Conservation (phyloP, 2,329 filamentous ascomycete genomes). For the Alternaria alternata region DNA sequence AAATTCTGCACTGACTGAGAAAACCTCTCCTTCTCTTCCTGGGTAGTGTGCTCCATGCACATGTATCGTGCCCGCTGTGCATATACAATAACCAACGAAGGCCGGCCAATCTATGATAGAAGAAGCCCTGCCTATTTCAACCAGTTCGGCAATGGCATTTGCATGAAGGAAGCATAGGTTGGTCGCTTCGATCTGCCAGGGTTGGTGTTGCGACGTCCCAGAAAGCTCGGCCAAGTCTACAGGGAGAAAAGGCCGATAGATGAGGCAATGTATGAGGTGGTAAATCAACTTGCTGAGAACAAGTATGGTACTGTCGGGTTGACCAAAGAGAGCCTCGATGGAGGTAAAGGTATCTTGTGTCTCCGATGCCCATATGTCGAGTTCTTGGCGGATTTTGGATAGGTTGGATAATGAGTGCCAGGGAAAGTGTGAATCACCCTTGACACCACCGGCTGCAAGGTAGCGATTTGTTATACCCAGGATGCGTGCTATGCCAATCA, state of each 20-base stretch:
- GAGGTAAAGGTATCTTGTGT: constrained; percentile 82
- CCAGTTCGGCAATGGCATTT: constrained; percentile 84
- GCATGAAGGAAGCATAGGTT: constrained; percentile 87
- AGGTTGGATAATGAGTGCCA: constrained; percentile 88
- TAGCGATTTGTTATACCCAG: constrained; percentile 85
- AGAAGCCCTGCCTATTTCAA: constrained; percentile 78
- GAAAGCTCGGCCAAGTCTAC: constrained; percentile 83
- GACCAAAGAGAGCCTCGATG: constrained; percentile 76
- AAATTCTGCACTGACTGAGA: constrained; percentile 72
- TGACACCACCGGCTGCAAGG: constrained; percentile 83
- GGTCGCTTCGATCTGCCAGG: constrained; percentile 91
- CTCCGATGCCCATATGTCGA: constrained; percentile 85
- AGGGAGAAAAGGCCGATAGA: constrained; percentile 86
- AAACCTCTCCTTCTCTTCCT: constrained; percentile 68
- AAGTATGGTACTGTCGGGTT: constrained; percentile 78
- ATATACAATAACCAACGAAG: constrained; percentile 86
- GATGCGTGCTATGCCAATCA: constrained; percentile 85
- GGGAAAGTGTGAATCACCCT: constrained; percentile 88
- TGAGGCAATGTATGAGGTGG: constrained; percentile 84
- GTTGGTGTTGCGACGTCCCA: constrained; percentile 83
- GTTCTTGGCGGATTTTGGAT: constrained; percentile 83
- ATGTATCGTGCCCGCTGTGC: constrained; percentile 86
- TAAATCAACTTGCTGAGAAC: constrained; percentile 88
- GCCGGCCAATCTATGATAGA: constrained; percentile 83
- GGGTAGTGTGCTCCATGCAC: constrained; percentile 85